Base-by-base conservation (phyloP, 2,329 filamentous ascomycete species). In the Falciphora oryzae region DNA sequence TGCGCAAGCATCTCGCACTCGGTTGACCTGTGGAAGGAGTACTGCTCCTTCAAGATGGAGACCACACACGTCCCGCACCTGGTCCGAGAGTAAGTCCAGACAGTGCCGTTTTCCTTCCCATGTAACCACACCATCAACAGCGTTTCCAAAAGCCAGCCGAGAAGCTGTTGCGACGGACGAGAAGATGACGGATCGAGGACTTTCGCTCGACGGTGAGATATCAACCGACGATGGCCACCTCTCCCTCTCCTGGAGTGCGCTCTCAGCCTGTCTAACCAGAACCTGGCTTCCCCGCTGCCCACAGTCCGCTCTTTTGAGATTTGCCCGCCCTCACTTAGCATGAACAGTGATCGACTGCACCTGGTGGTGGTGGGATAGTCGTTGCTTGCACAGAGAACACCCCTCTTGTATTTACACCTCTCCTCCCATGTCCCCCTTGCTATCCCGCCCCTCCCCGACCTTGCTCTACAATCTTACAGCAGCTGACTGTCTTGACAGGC, bases 31-130 rank as follows among this genome's bases (percentile, higher is more conserved):
- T 99, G 95, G 95, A 91, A 92, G 63, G 93, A 96, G 73, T 99
- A 97, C 81, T 98, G 94, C 81, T 86, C 89, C 73, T 98, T 98
- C 86, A 98, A 98, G 78, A 93, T 95, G 80, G 93, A 98, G 76
- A 98, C 95, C 65, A 95, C 91, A 71, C 95, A 99, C 80, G 93
- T 96, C 75, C 86, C 92, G 72, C 91, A 96, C 75, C 85, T 96
- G 78, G 96, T 97, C 81, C 89, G 95, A 96, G 95, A 98, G 95
- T 99, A 97, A 98, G 95, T 98, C 81, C 79, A 75, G 78, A 79
- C 80, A 82, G 83, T 75, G 83, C 75, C 77, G 74, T 74, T 88
- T 88, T 88, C 83, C 83, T 83, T 83, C 83, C 87, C 84, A 84
- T 29, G 50, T 75, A 69, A 74, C 71, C 68, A 69, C 68, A 68